Base-by-base conservation (phyloP, 768 basidiomycete genomes). In the Coprinopsis marcescibilis region DNA sequence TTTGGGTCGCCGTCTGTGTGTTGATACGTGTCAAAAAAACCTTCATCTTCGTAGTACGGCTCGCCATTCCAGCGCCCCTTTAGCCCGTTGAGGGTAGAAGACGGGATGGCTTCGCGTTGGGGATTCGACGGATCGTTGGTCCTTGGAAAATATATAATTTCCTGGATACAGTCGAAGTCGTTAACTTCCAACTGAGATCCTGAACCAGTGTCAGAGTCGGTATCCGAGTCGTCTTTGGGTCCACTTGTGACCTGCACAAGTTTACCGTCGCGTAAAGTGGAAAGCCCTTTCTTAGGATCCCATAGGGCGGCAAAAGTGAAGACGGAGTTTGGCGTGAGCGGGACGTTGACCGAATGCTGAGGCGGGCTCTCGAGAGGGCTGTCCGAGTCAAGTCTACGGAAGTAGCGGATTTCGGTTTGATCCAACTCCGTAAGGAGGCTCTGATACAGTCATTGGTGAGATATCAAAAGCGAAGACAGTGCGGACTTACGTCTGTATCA, bases 231-330 rank as follows among this genome's bases (percentile, higher is more conserved):
- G 12, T 4, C 12, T 23, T 11, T 41, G 14, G 19, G 8, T 19
- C 20, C 17, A 43, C 15, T 42, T 43, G 10, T 34, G 14, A 20
- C 35, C 29, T 3, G 40, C 32, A 17, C 42, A 12, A 49, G 36
- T 10, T 36, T 43, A 13, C 42, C 48, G 34, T 44, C 40, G n/a
- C 29, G 41, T 15, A 49, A 32, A 30, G 42, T 44, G n/a, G 40
- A 49, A 43, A 49, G 33, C 13, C 48, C 42, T 4, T 29, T 48
- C 42, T 30, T 49, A 8, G 48, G 48, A 17, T 49, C 48, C 42
- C 43, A 44, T 3, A 49, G 41, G 4, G 48, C 48, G n/a, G 48
- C 48, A 35, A 49, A 44, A 36, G 48, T 49, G 7, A 49, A 38
- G 11, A 44, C 33, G 7, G 48, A 49, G n/a, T 36, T 38, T 3